Base-by-base conservation (phyloP, 2,329 filamentous ascomycete genomes). In the Diaporthe sp. region DNA sequence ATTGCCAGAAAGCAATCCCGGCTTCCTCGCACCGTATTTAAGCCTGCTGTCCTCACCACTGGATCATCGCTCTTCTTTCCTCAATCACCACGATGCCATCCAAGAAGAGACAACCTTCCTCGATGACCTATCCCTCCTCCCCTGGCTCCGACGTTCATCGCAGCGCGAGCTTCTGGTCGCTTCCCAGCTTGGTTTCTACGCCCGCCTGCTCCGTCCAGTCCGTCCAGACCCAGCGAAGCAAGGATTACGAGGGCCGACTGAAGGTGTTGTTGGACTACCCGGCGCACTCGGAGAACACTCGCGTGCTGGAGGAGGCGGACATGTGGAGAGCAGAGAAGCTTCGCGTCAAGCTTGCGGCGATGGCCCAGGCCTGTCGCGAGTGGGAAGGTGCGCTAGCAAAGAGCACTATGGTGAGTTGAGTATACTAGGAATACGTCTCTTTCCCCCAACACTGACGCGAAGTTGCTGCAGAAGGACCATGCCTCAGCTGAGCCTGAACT, bases 81-180 rank as follows among this genome's bases (percentile, higher is more conserved):
- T 38, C 42, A 4, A 42, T 8, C 33, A 9, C 17, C 42, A 66
- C 38, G 17, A 71, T 74, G 66, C 28, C 66, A 40, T 35, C 45
- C 33, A 70, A 70, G 25, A 61, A 60, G 28, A n/a, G n/a, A n/a
- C 19, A 30, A 8, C 12, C 25, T 15, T 40, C 45, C 22, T 64
- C 67, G 12, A 33, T 35, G 45, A 66, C 67, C 28, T 71, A 74
- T 50, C 72, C 66, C n/a, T 71, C 57, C 50, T 57, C n/a, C 3
- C 25, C 55, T 38, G 72, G 72, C 55, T 54, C 72, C 12, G 66
- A 71, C 35, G 35, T 74, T 15, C 13, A 64, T 28, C 66, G 47
- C 45, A 61, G 72, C 66, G 57, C 57, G 19, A 58, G 66, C 30
- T 74, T 71, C 57, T 71, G 66, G 72, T 71, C 66, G n/a, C 54